Percentiles rank a stretch among this genome's conserved stretches.
phyloP scores from a whole-genome alignment of 305 asterid species.

The Vinca major region DNA sequence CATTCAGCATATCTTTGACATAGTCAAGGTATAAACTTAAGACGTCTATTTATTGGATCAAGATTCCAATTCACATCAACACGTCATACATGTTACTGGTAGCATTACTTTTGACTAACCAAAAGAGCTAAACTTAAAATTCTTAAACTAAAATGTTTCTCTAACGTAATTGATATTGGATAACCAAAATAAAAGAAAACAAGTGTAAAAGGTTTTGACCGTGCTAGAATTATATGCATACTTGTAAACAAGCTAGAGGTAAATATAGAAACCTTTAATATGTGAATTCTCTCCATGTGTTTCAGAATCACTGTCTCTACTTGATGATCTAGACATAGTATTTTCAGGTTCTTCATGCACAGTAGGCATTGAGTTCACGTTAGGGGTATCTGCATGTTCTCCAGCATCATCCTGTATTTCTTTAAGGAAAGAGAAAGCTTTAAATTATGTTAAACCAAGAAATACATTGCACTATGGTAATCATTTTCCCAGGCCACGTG shows the following conservation, averaged over 20 bases:
- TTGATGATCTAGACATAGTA: slow-evolving; percentile 33
- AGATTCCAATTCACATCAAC: not conserved
- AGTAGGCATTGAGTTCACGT: slow-evolving; percentile 30
- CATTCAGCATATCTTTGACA: not conserved
- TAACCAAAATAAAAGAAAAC: not conserved
- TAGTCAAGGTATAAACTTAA: not conserved
- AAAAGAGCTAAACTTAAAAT: not conserved
- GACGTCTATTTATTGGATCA: not conserved
- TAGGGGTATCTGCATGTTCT: slow-evolving; percentile 27
- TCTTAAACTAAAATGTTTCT: not conserved
- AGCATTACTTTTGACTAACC: not conserved
- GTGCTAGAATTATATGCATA: not conserved
- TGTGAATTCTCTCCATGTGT: slow-evolving; percentile 43
- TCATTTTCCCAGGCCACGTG: slow-evolving; percentile 9
- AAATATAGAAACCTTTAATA: slow-evolving; percentile 37
- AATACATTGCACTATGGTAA: not conserved
- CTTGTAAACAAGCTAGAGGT: slow-evolving; percentile 1
- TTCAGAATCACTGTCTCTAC: slow-evolving; percentile 39
- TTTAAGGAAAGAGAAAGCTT: slow-evolving; percentile 32
- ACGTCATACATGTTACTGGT: not conserved
- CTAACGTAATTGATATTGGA: not conserved
- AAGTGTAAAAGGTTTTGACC: not conserved
- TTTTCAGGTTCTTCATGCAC: slow-evolving; percentile 39
- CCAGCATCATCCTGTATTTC: slow-evolving; percentile 38
- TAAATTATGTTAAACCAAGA: not conserved